A percentile compares a stretch with the other conserved stretches of the same genome.
phyloP scores from a whole-genome alignment of 495 filamentous ascomycete genomes.

The Aspergillus heteromorphus region DNA sequence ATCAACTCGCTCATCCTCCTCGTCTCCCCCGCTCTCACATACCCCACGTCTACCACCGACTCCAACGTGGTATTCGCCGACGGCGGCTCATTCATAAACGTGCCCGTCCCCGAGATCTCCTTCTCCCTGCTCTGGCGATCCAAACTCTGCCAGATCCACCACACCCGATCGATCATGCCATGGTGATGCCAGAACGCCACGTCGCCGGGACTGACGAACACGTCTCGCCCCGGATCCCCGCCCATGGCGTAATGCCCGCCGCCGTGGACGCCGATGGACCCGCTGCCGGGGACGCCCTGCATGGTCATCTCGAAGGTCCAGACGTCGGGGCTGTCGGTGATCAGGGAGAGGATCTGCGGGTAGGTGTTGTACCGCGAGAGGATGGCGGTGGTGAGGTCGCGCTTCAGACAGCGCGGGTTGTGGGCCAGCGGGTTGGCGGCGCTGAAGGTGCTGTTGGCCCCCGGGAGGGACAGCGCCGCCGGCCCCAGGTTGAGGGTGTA shows the following conservation, averaged over 20 bases:
- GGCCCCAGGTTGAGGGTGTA: constrained; percentile 45
- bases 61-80: constrained; percentile 32
- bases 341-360: constrained; percentile 9
- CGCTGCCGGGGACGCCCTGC: constrained; percentile 15
- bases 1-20: constrained; percentile 42
- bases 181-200: constrained; percentile 57
- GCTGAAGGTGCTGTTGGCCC: too few species aligned
- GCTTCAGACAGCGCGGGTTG: constrained; percentile 56
- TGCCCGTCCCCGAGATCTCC: constrained; percentile 44
- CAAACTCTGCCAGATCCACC: constrained; percentile 54
- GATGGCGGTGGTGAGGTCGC: constrained; percentile 41
- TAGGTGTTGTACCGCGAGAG: constrained; percentile 8
- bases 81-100: constrained; percentile 49
- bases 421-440: too few species aligned
- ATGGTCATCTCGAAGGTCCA: constrained; percentile 12
- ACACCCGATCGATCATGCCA: constrained; percentile 50
- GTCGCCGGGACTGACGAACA: constrained; percentile 33
- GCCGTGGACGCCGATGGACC: constrained; percentile 23
- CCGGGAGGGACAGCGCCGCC: constrained; percentile 20
- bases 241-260: constrained; percentile 31
- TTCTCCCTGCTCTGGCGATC: constrained; percentile 41
- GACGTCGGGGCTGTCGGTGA: constrained; percentile 12
- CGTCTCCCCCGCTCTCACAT: constrained; percentile 28
- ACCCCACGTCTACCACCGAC: constrained; percentile 38
- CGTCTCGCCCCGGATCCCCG: constrained; percentile 15